These are phyloP conservation scores for Rhododendron ovatum DNA, from an alignment of 148 eudicot species.

Conservation along the genomic window DNA sequence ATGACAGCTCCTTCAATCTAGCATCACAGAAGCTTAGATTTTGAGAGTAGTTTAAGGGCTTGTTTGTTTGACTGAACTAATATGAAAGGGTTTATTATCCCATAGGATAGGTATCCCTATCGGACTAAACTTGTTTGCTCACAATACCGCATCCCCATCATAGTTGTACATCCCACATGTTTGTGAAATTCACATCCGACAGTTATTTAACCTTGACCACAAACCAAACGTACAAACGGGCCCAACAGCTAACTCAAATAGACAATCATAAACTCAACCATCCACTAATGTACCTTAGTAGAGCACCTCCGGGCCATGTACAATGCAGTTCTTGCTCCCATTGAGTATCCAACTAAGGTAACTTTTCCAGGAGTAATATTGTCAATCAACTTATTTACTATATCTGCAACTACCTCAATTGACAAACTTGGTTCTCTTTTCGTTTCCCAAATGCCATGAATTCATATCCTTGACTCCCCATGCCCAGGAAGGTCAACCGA, in stretches of 20 bases:
- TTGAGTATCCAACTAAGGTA: slow-evolving; percentile 82
- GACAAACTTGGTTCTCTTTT: slow-evolving; percentile 34
- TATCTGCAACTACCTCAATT: slow-evolving; percentile 48
- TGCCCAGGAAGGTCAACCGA: slow-evolving; percentile 96
- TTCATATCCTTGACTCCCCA: slow-evolving; percentile 56
- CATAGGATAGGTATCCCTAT: neutral
- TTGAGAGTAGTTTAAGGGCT: neutral
- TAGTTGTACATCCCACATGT: neutral
- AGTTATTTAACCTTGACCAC: neutral
- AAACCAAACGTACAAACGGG: neutral
- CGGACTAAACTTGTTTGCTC: neutral
- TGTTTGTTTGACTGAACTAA: neutral
- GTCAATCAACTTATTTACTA: slow-evolving; percentile 46
- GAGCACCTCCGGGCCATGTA: slow-evolving; percentile 64
- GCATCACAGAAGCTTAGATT: slow-evolving; percentile 1
- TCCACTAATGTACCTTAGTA: slow-evolving; percentile 45
- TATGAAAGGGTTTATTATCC: neutral
- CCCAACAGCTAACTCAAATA: neutral
- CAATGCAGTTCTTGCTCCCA: slow-evolving; percentile 94
- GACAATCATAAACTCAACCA: slow-evolving; percentile 4
- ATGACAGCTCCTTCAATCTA: slow-evolving; percentile 74
- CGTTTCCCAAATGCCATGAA: slow-evolving; percentile 18
- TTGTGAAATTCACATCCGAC: neutral
- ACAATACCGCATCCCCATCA: neutral
- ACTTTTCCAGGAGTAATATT: slow-evolving; percentile 43